phyloP scores from a whole-genome alignment of 345 rosid species.

The Boechera divaricarpa region DNA sequence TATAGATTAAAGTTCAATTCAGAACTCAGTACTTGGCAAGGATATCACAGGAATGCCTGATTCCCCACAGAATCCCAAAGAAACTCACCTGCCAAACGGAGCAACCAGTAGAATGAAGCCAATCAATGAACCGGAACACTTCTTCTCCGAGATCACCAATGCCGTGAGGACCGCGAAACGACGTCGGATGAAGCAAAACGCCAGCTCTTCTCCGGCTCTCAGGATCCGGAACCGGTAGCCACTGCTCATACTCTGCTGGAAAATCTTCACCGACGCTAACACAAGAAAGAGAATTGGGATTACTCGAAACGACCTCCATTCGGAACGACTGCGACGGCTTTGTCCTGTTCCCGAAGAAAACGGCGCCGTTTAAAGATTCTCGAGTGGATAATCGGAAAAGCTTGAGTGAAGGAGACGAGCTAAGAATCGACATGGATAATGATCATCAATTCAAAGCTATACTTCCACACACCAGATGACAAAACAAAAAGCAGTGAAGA shows the following conservation, averaged over 20 bases:
- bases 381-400: conserved; percentile 23
- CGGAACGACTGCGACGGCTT: conserved; percentile 22
- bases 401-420: conserved; percentile 38
- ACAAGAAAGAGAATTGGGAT: conserved; percentile 36
- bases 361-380: background rate
- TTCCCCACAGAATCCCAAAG: background rate
- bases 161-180: conserved; percentile 78
- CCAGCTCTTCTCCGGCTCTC: conserved; percentile 70
- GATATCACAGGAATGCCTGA: no score
- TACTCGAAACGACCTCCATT: conserved; percentile 42
- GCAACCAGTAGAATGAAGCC: conserved; percentile 86
- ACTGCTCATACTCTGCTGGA: conserved; percentile 61
- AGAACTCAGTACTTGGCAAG: no score
- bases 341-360: conserved; percentile 12
- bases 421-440: conserved; percentile 41
- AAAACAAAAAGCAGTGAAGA: conserved; percentile 6
- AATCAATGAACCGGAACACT: conserved; percentile 78
- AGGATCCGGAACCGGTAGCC: conserved; percentile 60
- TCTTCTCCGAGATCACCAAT: conserved; percentile 89
- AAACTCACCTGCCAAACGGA: conserved; percentile 85
- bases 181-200: conserved; percentile 91
- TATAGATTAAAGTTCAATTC: conserved; percentile 1
- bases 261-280: conserved; percentile 66
- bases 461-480: background rate
- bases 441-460: conserved; percentile 32